phyloP scores from a whole-genome alignment of 805 yeast species.

The Saccharomycopsis sp. region DNA sequence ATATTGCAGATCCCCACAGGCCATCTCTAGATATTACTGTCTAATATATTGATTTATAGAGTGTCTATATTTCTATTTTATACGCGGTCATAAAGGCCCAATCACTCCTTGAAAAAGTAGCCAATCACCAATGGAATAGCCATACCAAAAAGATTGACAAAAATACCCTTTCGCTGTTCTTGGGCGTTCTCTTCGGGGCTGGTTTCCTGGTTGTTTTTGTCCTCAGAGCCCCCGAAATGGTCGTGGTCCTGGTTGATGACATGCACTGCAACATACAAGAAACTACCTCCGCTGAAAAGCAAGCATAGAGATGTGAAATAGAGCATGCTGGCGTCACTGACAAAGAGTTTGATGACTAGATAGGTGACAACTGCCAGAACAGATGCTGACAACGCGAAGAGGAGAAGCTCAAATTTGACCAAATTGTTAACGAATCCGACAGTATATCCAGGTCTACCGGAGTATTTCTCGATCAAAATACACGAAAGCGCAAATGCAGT shows the following conservation, averaged over 20 bases:
- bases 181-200: neutral
- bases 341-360: constrained; percentile 24
- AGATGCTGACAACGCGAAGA: constrained; percentile 59
- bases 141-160: constrained; percentile 8
- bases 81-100: too few relatives aligned
- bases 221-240: constrained; percentile 14
- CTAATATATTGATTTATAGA: too few relatives aligned
- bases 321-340: constrained; percentile 25
- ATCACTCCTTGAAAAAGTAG: neutral
- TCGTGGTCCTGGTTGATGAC: constrained; percentile 38
- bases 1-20: neutral
- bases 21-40: too few relatives aligned
- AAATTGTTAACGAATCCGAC: neutral
- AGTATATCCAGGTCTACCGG: neutral
- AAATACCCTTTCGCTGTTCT: neutral
- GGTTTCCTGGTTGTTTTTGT: constrained; percentile 1
- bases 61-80: too few relatives aligned
- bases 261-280: constrained; percentile 64
- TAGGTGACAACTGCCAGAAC: constrained; percentile 50
- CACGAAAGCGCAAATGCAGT: constrained; percentile 64
- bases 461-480: constrained; percentile 34
- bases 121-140: constrained; percentile 7
- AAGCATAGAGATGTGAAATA: constrained; percentile 49
- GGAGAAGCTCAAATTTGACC: constrained; percentile 40
- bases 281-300: constrained; percentile 66